Base-by-base conservation (phyloP, 2,329 filamentous ascomycete genomes). In the Keithomyces neogunnii region DNA sequence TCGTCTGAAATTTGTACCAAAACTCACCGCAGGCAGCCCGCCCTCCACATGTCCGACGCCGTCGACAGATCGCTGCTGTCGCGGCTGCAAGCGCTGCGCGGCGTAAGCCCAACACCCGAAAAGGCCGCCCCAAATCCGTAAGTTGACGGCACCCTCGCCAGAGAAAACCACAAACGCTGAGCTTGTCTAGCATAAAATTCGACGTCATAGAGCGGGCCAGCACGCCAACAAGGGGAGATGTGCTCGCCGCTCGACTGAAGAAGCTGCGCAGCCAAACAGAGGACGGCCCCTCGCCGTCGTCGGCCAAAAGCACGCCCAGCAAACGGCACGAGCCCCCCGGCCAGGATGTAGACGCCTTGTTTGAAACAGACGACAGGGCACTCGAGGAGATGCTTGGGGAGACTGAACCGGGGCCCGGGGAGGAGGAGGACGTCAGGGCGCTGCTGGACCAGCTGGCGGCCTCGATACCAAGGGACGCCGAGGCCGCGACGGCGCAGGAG, bases 11-110 rank as follows among this genome's bases (percentile, higher is more conserved):
- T 1, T 3, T 5, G 5, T 3, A 19, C n/a, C 38, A 28, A 26
- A 7, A 19, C 13, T 5, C 38, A 8, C 19, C 19, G 5, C 13
- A 26, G 38, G 1, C 19, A 1, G 19, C 19, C 19, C 19, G 19
- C 19, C 19, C 10, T 33, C 35, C 26, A 42, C 39, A 70, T 70
- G 68, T 59, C 64, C 5, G 59, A 66, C 53, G 62, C 66, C 35
- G 50, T 69, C 32, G 77, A 80, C 57, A 71, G 67, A 53, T 73
- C 72, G 26, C 66, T 82, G 29, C 65, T 81, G 28, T 73, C 77
- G 51, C 73, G 79, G 32, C 68, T 82, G 32, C 78, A 78, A 48
- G 78, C 78, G 8, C 66, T 82, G 38, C 63, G 67, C 46, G 67
- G 66, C 28, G 55, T 57, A 29, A 62, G 57, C 53, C 55, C 58